Evolutionary conservation across 176 grass and related monocot genomes (phyloP).

Genomic region (Carex littledalei): DNA sequence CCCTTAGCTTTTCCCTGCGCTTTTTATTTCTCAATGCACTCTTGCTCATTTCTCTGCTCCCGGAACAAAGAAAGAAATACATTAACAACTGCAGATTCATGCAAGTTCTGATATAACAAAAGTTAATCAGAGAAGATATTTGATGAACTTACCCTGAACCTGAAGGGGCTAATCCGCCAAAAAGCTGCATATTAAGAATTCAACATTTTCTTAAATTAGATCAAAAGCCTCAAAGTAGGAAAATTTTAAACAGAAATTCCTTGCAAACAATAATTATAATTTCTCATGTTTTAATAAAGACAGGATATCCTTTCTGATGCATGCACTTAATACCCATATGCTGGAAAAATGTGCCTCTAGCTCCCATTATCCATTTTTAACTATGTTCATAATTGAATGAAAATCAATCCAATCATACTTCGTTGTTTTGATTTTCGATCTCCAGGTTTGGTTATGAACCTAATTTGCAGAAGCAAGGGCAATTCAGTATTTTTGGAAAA

Average conservation of each 20-base stretch:
- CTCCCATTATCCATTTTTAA: background rate
- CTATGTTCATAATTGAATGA: background rate
- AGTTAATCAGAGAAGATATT: background rate
- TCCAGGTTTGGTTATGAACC: background rate
- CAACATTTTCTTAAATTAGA: background rate
- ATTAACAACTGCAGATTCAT: background rate
- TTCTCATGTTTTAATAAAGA: background rate
- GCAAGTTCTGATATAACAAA: background rate
- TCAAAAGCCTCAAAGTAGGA: background rate
- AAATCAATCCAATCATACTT: background rate
- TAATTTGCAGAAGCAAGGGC: background rate
- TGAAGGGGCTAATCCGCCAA: constrained; percentile 63
- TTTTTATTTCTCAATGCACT: constrained; percentile 97
- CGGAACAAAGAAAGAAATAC: background rate
- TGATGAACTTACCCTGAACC: constrained; percentile 61
- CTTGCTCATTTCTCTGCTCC: constrained; percentile 82
- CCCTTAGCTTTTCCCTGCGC: constrained; percentile 80
- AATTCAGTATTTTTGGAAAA: background rate
- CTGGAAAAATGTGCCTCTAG: too few relatives aligned
- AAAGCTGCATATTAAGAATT: constrained; percentile 58
- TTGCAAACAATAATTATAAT: background rate
- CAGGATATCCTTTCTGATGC: background rate
- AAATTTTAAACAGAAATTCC: background rate
- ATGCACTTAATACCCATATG: background rate
- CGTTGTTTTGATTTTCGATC: background rate